Evolutionary conservation across 179 eudicot genomes (phyloP).

Genomic region (Camellia oleifera): DNA sequence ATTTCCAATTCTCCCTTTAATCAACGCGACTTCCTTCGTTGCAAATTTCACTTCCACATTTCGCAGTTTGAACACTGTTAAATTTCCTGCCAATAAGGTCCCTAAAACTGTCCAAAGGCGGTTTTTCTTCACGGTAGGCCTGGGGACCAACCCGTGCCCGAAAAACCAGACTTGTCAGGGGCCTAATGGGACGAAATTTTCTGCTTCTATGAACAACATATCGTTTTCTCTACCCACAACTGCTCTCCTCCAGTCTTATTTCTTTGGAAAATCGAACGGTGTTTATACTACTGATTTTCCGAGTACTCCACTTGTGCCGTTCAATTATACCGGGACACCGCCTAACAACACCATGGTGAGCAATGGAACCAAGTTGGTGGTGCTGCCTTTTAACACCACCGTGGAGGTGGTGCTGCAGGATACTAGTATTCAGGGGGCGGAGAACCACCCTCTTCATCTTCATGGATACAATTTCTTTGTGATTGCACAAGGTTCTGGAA

Average conservation of each 20-base stretch:
- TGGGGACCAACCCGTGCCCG: conserved; percentile 61
- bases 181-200: conserved; percentile 63
- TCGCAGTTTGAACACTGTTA: conserved; percentile 48
- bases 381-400: conserved; percentile 54
- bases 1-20: conserved; percentile 53
- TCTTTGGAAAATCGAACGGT: conserved; percentile 30
- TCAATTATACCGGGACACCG: conserved; percentile 67
- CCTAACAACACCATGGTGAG: conserved; percentile 55
- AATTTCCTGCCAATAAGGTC: conserved; percentile 45
- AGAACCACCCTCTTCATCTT: conserved; percentile 67
- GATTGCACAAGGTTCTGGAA: conserved; percentile 64
- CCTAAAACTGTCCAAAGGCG: conserved; percentile 47
- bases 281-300: conserved; percentile 56
- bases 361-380: conserved; percentile 52
- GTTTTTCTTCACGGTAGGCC: conserved; percentile 63
- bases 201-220: conserved; percentile 64
- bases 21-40: conserved; percentile 55
- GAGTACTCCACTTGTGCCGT: conserved; percentile 30
- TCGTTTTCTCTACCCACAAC: conserved; percentile 55
- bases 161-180: conserved; percentile 73
- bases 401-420: conserved; percentile 71
- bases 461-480: conserved; percentile 53
- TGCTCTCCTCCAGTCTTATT: conserved; percentile 53
- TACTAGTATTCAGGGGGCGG: conserved; percentile 58
- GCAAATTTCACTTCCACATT: conserved; percentile 45